Conservation (phyloP, 495 filamentous ascomycete species). For the Tuber magnatum region DNA sequence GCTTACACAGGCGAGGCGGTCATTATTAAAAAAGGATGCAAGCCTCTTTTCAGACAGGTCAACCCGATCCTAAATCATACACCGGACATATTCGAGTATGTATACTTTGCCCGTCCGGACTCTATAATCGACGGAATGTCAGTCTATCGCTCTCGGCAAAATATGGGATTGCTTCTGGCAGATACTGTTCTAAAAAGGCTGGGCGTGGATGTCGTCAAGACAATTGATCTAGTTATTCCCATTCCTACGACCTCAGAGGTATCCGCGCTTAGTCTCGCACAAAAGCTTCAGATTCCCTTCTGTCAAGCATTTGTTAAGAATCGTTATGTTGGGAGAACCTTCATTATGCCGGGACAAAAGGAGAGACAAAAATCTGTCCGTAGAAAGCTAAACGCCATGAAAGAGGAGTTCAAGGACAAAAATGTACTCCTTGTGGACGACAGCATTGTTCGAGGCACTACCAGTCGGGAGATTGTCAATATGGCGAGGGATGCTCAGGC, state of each 20-base stretch:
- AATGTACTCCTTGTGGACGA: slow-evolving; percentile 87
- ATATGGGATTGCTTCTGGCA: slow-evolving; percentile 85
- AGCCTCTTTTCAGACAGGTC: slow-evolving; percentile 72
- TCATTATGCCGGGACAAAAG: slow-evolving; percentile 88
- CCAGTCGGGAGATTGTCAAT: slow-evolving; percentile 78
- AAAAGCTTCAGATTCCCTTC: slow-evolving; percentile 69
- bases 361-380: slow-evolving; percentile 72
- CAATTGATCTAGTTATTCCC: slow-evolving; percentile 86
- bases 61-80: slow-evolving; percentile 64
- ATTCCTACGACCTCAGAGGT: slow-evolving; percentile 84
- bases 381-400: slow-evolving; percentile 74
- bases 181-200: slow-evolving; percentile 67
- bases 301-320: slow-evolving; percentile 89
- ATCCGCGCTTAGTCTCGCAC: slow-evolving; percentile 71
- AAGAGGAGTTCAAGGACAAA: slow-evolving; percentile 74
- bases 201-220: slow-evolving; percentile 64
- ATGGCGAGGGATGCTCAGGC: slow-evolving; percentile 93
- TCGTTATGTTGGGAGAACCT: slow-evolving; percentile 90
- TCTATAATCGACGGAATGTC: slow-evolving; percentile 88
- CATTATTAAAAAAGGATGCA: slow-evolving; percentile 76
- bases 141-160: slow-evolving; percentile 78
- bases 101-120: slow-evolving; percentile 82
- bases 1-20: slow-evolving; percentile 62
- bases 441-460: slow-evolving; percentile 88
- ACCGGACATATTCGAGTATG: slow-evolving; percentile 91